Percentiles rank a stretch among this genome's conserved stretches.
Evolutionary conservation across 345 rosid species (phyloP).

Genomic region (Rhodomyrtus tomentosa): DNA sequence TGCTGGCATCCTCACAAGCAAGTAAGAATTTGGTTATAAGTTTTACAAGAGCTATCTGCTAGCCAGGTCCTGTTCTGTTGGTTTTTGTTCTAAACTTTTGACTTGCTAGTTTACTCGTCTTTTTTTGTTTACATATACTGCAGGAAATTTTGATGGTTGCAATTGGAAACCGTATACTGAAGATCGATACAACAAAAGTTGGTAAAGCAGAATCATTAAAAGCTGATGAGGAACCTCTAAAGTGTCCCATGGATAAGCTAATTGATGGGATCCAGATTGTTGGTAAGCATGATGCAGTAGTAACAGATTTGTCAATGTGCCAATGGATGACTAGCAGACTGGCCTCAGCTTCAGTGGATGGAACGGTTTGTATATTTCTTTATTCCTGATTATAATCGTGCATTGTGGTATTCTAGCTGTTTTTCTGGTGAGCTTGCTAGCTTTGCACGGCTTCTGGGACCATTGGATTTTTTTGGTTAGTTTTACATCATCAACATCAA

Average conservation of each 20-base stretch:
- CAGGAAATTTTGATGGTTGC: conserved; percentile 69
- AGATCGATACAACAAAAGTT: conserved; percentile 48
- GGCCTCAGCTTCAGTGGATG: conserved; percentile 72
- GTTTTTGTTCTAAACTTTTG: not conserved
- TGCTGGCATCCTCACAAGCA: conserved; percentile 87
- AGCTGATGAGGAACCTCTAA: conserved; percentile 51
- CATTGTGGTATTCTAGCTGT: not conserved
- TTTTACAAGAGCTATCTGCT: not conserved
- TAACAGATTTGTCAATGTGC: conserved; percentile 67
- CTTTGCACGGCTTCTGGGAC: not conserved
- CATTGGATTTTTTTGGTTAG: not conserved
- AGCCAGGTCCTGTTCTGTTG: not conserved
- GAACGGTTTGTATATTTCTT: conserved; percentile 32
- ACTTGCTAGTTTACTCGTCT: not conserved
- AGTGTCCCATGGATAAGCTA: conserved; percentile 40
- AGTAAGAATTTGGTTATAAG: conserved; percentile 17
- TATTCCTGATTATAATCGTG: not conserved
- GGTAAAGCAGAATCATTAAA: conserved; percentile 36
- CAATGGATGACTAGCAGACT: conserved; percentile 67
- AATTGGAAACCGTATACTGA: conserved; percentile 46
- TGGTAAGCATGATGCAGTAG: conserved; percentile 65
- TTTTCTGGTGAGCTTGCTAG: not conserved
- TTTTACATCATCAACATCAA: too few relatives aligned
- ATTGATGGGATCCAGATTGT: conserved; percentile 58
- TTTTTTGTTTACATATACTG: not conserved